Percentiles rank a stretch among this genome's conserved stretches.
These are phyloP conservation scores for Ascomycota sp. DNA, from an alignment of 2,329 filamentous ascomycete species.

Conservation along the genomic window DNA sequence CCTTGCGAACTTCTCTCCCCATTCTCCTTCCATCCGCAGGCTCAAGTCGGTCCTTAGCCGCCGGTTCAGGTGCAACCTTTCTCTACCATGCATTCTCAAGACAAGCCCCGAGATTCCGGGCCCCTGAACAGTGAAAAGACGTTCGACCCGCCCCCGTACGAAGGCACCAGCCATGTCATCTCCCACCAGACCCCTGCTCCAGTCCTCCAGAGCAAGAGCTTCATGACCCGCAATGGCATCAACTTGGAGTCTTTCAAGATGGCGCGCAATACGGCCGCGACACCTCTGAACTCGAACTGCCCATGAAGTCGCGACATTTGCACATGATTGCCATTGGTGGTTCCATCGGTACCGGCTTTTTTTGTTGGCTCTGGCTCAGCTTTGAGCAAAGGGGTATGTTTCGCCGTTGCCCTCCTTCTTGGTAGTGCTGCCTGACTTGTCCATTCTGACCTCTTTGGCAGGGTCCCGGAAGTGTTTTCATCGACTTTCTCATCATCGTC, in stretches of 20 bases:
- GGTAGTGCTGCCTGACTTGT: not conserved
- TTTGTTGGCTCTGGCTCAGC: conserved; percentile 32
- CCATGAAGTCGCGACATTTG: conserved; percentile 32
- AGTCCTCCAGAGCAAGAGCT: conserved; percentile 7
- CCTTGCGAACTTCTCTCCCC: no score
- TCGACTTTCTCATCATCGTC: conserved; percentile 27
- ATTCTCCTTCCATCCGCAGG: no score
- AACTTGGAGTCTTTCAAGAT: conserved; percentile 18
- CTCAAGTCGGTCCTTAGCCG: no score
- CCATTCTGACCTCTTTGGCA: conserved; percentile 1
- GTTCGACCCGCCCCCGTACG: conserved; percentile 1
- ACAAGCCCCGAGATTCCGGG: conserved; percentile 3
- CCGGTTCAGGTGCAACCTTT: no score
- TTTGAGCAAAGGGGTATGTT: conserved; percentile 23
- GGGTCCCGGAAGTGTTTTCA: conserved; percentile 15
- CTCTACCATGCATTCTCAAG: conserved; percentile 5
- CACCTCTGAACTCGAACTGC: conserved; percentile 16
- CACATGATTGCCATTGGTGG: conserved; percentile 40
- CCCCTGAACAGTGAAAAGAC: conserved; percentile 5
- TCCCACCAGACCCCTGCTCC: conserved; percentile 1
- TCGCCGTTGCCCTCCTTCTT: not conserved
- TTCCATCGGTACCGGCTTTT: conserved; percentile 10
- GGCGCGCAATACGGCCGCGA: conserved; percentile 13
- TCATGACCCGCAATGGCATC: conserved; percentile 17
- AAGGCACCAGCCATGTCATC: conserved; percentile 5